Evolutionary conservation across 1,284 basidiomycete species (phyloP).

Genomic region (Rhodotorula sp.): DNA sequence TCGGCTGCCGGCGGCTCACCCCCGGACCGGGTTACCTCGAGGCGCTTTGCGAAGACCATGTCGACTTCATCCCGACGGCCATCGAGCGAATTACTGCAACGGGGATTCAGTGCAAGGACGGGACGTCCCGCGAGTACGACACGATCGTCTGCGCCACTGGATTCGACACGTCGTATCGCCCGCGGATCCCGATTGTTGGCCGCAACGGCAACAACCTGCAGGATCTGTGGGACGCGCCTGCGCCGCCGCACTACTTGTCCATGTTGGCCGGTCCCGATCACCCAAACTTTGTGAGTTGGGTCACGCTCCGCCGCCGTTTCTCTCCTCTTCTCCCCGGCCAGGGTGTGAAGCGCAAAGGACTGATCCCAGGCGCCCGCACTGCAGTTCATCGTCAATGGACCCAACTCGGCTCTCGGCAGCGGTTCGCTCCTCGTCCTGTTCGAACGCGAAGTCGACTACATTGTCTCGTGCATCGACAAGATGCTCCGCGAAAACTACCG

Average conservation of each 20-base stretch:
- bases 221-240: constrained; percentile 52
- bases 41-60: constrained; percentile 60
- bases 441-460: constrained; percentile 60
- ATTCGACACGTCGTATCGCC: constrained; percentile 59
- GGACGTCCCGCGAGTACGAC: constrained; percentile 58
- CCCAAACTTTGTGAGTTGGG: constrained; percentile 53
- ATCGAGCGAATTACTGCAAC: constrained; percentile 58
- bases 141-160: constrained; percentile 62
- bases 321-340: too few relatives aligned
- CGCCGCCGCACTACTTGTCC: constrained; percentile 60
- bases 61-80: constrained; percentile 57
- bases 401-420: constrained; percentile 58
- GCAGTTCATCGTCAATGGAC: constrained; percentile 53
- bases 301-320: not conserved
- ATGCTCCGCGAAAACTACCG: constrained; percentile 59
- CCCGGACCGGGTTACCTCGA: constrained; percentile 67
- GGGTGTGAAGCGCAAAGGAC: constrained; percentile 42
- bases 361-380: too few relatives aligned
- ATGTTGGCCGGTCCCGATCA: constrained; percentile 59
- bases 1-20: constrained; percentile 59
- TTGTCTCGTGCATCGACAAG: constrained; percentile 53
- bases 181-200: constrained; percentile 57
- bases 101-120: constrained; percentile 61
- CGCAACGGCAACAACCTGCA: constrained; percentile 54
- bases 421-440: constrained; percentile 58